Base-by-base conservation (phyloP, 371 early-diverging fungal genomes). In the Batkoa obscura region DNA sequence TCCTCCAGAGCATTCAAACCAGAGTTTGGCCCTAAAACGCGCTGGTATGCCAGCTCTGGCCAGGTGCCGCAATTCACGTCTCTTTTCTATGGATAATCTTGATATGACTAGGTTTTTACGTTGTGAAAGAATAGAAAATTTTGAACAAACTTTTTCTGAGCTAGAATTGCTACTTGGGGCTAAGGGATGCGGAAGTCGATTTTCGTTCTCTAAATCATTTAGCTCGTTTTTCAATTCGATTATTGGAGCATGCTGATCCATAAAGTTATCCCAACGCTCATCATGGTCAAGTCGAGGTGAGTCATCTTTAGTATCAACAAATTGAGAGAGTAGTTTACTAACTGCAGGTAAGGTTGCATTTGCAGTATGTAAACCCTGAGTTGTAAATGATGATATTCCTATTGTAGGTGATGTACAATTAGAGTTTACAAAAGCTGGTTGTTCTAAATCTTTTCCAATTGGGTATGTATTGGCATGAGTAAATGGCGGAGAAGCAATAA, bases 1-100 rank as follows among this genome's bases (percentile, higher is more conserved):
- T 1, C 64, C 68, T 13, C 68, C 68, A 3, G 66, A 66, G 15
- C 59, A 59, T 54, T 68, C 66, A 30, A 61, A 62, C 68, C 68
- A 68, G 31, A 68, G 62, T 45, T 65, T 46, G 31, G 42, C 10
- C 31, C 54, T 33, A 35, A 45, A 47, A 5, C 17, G 12, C 4
- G 12, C 61, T 17, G 68, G 68, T 23, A 68, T 66, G 15, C 68
- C 68, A 15, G 63, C 64, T 2, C 66, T 62, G 10, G 54, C 59
- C 58, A 68, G 50, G 8, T 63, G 64, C 4, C 35, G 48, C 5
- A 56, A n/a, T 36, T 37, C 41, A 30, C 35, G 41, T 8, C 23
- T 12, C 5, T 47, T 31, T 32, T 36, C 48, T 32, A 9, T 9
- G 17, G 32, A 33, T 17, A 47, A 15, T 15, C 48, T 13, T 5